Conservation (phyloP, 495 filamentous ascomycete species). For the Penicillium ucsense region DNA sequence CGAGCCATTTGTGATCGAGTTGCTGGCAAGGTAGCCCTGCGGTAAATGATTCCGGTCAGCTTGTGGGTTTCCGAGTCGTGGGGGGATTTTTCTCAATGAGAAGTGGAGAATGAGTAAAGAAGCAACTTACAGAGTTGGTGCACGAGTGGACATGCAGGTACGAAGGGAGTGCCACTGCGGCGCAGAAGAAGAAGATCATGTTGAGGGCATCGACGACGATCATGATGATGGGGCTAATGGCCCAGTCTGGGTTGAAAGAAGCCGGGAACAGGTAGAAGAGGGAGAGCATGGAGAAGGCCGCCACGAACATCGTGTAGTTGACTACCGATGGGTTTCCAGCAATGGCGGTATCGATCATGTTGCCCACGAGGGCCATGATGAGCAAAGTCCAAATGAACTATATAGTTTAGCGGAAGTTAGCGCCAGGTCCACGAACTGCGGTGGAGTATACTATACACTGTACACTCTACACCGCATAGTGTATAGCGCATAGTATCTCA, state of each 20-base stretch:
- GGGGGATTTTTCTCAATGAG: neutral
- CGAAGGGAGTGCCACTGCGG: constrained; percentile 55
- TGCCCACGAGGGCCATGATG: constrained; percentile 55
- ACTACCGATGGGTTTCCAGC: constrained; percentile 42
- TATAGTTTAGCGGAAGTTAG: neutral
- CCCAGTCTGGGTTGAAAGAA: constrained; percentile 37
- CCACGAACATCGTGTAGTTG: constrained; percentile 59
- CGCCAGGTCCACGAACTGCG: neutral
- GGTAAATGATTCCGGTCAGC: neutral
- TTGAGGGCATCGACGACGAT: constrained; percentile 50
- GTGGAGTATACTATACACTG: too few relatives aligned
- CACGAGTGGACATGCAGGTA: constrained; percentile 52
- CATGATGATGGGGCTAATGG: constrained; percentile 44
- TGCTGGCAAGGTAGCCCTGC: constrained; percentile 39
- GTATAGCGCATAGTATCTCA: too few relatives aligned
- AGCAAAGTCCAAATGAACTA: constrained; percentile 61
- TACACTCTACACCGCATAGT: too few relatives aligned
- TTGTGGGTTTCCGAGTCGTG: too few relatives aligned
- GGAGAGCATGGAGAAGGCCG: constrained; percentile 56
- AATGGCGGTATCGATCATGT: constrained; percentile 51
- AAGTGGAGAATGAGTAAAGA: neutral
- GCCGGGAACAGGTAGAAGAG: constrained; percentile 53
- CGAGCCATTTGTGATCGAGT: constrained; percentile 53
- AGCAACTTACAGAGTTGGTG: constrained; percentile 44
- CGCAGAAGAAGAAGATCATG: constrained; percentile 55